Conservation (phyloP, 2,329 filamentous ascomycete species). For the Pseudocercospora musae region DNA sequence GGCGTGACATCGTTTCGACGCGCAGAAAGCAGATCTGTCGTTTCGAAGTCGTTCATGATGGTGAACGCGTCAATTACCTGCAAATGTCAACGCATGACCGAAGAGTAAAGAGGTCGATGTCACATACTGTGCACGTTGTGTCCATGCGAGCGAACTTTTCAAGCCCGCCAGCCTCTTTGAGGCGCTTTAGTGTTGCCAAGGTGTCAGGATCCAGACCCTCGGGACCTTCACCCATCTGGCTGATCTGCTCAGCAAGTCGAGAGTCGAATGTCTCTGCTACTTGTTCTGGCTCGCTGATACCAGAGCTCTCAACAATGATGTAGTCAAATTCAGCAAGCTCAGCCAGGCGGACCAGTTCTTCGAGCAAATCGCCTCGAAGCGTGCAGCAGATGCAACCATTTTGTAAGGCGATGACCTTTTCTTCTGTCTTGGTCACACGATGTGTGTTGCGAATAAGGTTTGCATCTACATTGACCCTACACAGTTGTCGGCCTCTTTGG, state of each 20-base stretch:
- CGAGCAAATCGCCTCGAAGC: constrained; percentile 65
- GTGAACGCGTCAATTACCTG: constrained; percentile 68
- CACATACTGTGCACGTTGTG: constrained; percentile 59
- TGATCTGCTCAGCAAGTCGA: constrained; percentile 43
- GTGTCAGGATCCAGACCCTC: constrained; percentile 22
- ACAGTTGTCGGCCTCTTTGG: neutral
- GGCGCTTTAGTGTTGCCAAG: constrained; percentile 25
- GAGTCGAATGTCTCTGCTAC: constrained; percentile 70
- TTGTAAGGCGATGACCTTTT: constrained; percentile 35
- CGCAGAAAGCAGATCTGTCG: constrained; percentile 63
- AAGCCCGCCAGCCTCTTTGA: constrained; percentile 57
- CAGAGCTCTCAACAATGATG: constrained; percentile 67
- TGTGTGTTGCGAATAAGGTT: constrained; percentile 33
- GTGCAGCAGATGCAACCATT: constrained; percentile 73
- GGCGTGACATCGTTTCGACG: constrained; percentile 58
- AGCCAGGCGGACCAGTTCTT: constrained; percentile 64
- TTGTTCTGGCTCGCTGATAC: constrained; percentile 70
- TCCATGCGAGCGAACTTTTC: constrained; percentile 65
- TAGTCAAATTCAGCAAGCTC: constrained; percentile 65
- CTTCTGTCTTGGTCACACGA: constrained; percentile 31
- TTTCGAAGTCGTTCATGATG: constrained; percentile 69
- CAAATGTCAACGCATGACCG: neutral
- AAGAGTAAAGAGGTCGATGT: neutral
- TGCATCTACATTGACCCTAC: constrained; percentile 34
- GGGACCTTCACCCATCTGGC: constrained; percentile 30